Conservation (phyloP, 495 filamentous ascomycete species). For the Durotheca rogersii region DNA sequence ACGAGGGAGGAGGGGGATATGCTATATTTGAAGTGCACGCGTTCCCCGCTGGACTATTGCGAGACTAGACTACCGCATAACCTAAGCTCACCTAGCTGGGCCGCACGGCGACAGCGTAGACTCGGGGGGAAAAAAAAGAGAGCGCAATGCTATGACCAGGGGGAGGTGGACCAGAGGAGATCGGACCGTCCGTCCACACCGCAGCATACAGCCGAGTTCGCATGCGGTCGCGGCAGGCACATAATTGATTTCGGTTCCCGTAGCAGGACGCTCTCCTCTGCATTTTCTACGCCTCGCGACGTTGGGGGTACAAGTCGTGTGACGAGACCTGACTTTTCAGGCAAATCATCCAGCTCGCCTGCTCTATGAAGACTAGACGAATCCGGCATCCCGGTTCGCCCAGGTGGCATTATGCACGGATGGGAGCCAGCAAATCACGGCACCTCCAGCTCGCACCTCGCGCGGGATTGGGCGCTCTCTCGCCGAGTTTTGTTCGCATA, state of each 20-base stretch:
- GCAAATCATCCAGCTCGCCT: constrained; percentile 26
- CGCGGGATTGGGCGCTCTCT: background rate
- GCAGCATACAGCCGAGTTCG: too few species aligned
- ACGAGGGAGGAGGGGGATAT: background rate
- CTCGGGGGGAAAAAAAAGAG: too few species aligned
- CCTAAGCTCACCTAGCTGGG: constrained; percentile 20
- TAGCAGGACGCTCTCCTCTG: constrained; percentile 9
- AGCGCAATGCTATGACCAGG: too few species aligned
- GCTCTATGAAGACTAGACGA: constrained; percentile 7
- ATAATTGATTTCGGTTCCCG: constrained; percentile 10
- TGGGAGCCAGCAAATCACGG: constrained; percentile 22
- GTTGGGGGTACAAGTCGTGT: constrained; percentile 16
- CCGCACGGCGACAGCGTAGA: constrained; percentile 3
- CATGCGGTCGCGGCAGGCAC: constrained; percentile 1
- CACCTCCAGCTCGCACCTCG: constrained; percentile 1
- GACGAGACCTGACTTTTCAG: constrained; percentile 15
- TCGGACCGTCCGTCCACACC: too few species aligned
- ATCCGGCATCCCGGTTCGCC: constrained; percentile 31
- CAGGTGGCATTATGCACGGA: constrained; percentile 3
- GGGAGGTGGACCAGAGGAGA: too few species aligned
- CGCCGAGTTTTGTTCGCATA: too few species aligned
- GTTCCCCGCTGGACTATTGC: background rate
- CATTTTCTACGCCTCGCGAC: constrained; percentile 5
- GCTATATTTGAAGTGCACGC: background rate
- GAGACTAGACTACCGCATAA: background rate